phyloP scores from a whole-genome alignment of 2,329 filamentous ascomycete species.

The Cladosporium oxysporum region DNA sequence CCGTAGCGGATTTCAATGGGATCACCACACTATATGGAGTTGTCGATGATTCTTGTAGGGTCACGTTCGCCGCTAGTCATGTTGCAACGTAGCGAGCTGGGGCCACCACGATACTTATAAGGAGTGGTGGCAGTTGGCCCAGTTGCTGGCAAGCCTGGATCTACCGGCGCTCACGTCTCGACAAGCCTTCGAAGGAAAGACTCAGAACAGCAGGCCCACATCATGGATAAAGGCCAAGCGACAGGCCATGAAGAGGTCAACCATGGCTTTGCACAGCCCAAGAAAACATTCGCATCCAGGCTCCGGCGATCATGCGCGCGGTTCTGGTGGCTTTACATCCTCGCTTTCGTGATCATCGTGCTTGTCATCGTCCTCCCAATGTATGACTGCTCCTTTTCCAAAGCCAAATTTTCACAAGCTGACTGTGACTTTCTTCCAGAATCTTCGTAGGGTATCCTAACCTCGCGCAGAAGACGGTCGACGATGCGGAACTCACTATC shows the following conservation, averaged over 20 bases:
- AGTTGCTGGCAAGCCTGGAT: not conserved
- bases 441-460: slow-evolving; percentile 62
- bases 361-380: slow-evolving; percentile 60
- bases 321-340: slow-evolving; percentile 64
- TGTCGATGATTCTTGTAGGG: not conserved
- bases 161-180: not conserved
- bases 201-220: not conserved
- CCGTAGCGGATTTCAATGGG: not conserved
- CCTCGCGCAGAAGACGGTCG: slow-evolving; percentile 57
- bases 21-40: not conserved
- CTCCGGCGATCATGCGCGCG: slow-evolving; percentile 22
- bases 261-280: not conserved
- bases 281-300: slow-evolving; percentile 1
- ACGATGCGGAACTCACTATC: slow-evolving; percentile 54
- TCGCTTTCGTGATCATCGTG: slow-evolving; percentile 52
- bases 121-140: not conserved
- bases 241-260: not conserved
- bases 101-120: not conserved
- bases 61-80: not conserved
- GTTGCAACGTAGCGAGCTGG: not conserved
- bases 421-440: not conserved
- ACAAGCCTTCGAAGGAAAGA: not conserved
- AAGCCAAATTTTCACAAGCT: not conserved
- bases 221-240: not conserved
- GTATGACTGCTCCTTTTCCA: not conserved